These are phyloP conservation scores for Solanum pennellii DNA, from an alignment of 257 asterid genomes.

Conservation along the genomic window DNA sequence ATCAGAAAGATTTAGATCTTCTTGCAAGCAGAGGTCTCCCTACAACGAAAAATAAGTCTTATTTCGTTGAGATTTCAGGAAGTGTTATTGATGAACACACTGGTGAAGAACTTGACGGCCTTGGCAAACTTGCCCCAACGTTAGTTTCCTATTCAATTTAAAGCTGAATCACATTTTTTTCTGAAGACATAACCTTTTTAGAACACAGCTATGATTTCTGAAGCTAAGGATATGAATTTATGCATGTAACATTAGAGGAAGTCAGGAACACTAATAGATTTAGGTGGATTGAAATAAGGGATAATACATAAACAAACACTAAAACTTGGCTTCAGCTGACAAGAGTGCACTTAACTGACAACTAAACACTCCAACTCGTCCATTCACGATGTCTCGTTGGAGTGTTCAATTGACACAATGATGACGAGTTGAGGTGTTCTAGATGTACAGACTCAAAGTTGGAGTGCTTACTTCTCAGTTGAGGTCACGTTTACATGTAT, in stretches of 20 bases:
- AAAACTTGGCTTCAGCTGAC: not conserved
- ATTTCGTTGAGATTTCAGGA: conserved; percentile 64
- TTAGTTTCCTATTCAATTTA: conserved; percentile 21
- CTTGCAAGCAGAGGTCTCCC: conserved; percentile 83
- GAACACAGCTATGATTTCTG: not conserved
- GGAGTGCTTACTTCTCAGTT: not conserved
- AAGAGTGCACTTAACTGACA: not conserved
- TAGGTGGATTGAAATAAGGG: not conserved
- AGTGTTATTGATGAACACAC: conserved; percentile 71
- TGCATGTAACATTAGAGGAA: not conserved
- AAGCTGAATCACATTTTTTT: not conserved
- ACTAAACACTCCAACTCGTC: not conserved
- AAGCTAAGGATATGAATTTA: not conserved
- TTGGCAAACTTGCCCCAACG: conserved; percentile 99
- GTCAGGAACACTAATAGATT: not conserved
- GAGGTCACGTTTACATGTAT: not conserved
- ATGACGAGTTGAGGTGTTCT: not conserved
- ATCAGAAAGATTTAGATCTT: conserved; percentile 73
- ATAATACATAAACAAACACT: not conserved
- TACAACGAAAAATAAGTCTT: conserved; percentile 42
- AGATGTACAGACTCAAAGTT: not conserved
- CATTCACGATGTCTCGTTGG: not conserved
- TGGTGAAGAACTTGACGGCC: conserved; percentile 74
- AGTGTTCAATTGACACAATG: not conserved
- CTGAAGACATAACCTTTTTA: not conserved